A percentile compares a stretch with the other conserved stretches of the same genome.
These are phyloP conservation scores for Taphrina populina DNA, from an alignment of 1,139 yeast genomes.

Conservation along the genomic window DNA sequence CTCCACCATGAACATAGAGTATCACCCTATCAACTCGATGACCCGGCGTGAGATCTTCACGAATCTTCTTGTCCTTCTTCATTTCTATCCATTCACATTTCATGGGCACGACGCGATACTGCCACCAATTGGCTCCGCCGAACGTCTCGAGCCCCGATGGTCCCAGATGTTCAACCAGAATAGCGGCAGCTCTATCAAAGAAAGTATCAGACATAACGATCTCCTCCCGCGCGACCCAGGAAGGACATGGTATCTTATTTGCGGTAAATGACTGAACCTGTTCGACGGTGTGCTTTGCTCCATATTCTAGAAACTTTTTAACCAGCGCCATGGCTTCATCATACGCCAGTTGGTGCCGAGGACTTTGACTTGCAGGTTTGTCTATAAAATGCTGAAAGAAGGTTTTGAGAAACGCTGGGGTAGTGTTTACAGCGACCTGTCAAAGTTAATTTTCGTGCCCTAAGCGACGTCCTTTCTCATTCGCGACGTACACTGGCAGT, in stretches of 20 bases:
- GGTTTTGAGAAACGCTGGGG: conserved; percentile 31
- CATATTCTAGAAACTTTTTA: conserved; percentile 23
- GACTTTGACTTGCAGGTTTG: conserved; percentile 14
- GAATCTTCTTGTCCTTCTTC: conserved; percentile 23
- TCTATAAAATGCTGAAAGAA: conserved; percentile 31
- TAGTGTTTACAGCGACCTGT: conserved; percentile 26
- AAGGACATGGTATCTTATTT: conserved; percentile 29
- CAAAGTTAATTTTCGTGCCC: neutral
- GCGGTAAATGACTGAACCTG: conserved; percentile 33
- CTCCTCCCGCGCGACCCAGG: conserved; percentile 29
- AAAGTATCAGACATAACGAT: conserved; percentile 17
- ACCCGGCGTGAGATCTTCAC: conserved; percentile 1
- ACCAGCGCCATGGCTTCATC: conserved; percentile 31
- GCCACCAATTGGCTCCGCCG: conserved; percentile 33
- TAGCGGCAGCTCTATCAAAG: conserved; percentile 22
- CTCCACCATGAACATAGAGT: conserved; percentile 40
- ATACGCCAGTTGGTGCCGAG: conserved; percentile 25
- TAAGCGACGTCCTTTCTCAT: neutral
- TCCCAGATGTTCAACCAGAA: conserved; percentile 13
- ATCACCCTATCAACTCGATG: conserved; percentile 35
- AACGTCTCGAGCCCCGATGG: conserved; percentile 17
- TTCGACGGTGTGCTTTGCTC: conserved; percentile 31
- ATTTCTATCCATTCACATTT: conserved; percentile 34
- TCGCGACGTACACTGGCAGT: conserved; percentile 24
- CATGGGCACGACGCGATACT: conserved; percentile 24